phyloP scores from a whole-genome alignment of 73 alveolate species.

The Paramecium pentaurelia region DNA sequence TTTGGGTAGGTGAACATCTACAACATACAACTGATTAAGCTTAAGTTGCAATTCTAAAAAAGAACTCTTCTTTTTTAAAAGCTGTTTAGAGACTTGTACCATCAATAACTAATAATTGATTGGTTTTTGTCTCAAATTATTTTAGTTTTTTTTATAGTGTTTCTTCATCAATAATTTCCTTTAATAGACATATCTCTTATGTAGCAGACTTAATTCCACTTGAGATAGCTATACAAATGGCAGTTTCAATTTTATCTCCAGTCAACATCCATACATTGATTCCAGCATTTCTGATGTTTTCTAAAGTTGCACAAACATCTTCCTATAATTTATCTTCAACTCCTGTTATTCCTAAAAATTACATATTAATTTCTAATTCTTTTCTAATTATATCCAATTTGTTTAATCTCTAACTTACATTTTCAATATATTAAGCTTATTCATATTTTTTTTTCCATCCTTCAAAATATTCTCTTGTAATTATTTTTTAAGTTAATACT shows the following conservation, averaged over 20 bases:
- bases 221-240: conserved; percentile 93
- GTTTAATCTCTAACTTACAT: conserved; percentile 67
- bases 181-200: conserved; percentile 75
- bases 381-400: conserved; percentile 68
- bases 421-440: background rate
- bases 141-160: conserved; percentile 53
- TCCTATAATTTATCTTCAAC: conserved; percentile 96
- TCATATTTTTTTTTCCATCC: conserved; percentile 49
- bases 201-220: conserved; percentile 88
- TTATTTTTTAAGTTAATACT: conserved; percentile 74
- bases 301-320: conserved; percentile 85
- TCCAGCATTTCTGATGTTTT: conserved; percentile 89
- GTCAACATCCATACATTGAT: conserved; percentile 96
- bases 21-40: conserved; percentile 80
- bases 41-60: conserved; percentile 66
- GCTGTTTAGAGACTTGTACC: conserved; percentile 48
- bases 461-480: conserved; percentile 36
- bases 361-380: conserved; percentile 83
- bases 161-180: conserved; percentile 62
- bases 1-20: conserved; percentile 78
- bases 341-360: conserved; percentile 91
- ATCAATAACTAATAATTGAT: conserved; percentile 45
- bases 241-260: conserved; percentile 98
- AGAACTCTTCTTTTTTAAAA: conserved; percentile 57
- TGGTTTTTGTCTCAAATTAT: conserved; percentile 61